Percentiles rank a stretch among this genome's conserved stretches.
Evolutionary conservation across 2,329 filamentous ascomycete species (phyloP).

Genomic region (Dryadomyces quercus-mongolicae): DNA sequence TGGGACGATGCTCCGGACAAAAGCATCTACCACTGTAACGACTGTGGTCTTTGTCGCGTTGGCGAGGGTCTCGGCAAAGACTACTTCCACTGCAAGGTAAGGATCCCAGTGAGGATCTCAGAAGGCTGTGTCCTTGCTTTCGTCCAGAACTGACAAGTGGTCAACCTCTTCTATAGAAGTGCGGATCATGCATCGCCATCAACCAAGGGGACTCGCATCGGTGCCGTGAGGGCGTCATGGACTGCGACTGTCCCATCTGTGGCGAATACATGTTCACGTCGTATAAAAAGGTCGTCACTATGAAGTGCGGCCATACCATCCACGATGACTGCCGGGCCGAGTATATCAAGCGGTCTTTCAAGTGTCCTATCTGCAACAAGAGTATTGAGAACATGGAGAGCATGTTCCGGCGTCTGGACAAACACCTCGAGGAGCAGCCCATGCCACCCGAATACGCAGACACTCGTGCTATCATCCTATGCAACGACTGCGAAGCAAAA

Average conservation of each 20-base stretch:
- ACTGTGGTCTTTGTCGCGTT: slow-evolving; percentile 89
- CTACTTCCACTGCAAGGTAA: slow-evolving; percentile 94
- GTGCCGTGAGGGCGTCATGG: slow-evolving; percentile 87
- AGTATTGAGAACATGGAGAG: slow-evolving; percentile 96
- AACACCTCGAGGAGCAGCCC: slow-evolving; percentile 76
- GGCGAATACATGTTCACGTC: slow-evolving; percentile 95
- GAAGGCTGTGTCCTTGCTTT: not conserved
- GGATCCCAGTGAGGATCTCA: too few relatives aligned
- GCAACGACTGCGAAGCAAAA: slow-evolving; percentile 88
- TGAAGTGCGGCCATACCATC: slow-evolving; percentile 93
- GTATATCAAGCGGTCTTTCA: slow-evolving; percentile 83
- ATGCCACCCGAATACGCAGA: slow-evolving; percentile 79
- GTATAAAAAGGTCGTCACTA: slow-evolving; percentile 76
- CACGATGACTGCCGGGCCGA: slow-evolving; percentile 81
- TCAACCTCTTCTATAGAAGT: slow-evolving; percentile 43
- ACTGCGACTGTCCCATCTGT: slow-evolving; percentile 94
- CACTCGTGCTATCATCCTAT: slow-evolving; percentile 72
- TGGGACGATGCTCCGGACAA: slow-evolving; percentile 92
- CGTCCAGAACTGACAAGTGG: not conserved
- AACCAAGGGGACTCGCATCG: slow-evolving; percentile 74
- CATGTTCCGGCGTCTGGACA: slow-evolving; percentile 82
- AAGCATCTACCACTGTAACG: slow-evolving; percentile 89
- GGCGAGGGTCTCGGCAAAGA: slow-evolving; percentile 90
- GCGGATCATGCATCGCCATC: slow-evolving; percentile 88
- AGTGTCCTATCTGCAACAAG: slow-evolving; percentile 92